phyloP scores from a whole-genome alignment of 345 rosid species.

The Eutrema japonicum region DNA sequence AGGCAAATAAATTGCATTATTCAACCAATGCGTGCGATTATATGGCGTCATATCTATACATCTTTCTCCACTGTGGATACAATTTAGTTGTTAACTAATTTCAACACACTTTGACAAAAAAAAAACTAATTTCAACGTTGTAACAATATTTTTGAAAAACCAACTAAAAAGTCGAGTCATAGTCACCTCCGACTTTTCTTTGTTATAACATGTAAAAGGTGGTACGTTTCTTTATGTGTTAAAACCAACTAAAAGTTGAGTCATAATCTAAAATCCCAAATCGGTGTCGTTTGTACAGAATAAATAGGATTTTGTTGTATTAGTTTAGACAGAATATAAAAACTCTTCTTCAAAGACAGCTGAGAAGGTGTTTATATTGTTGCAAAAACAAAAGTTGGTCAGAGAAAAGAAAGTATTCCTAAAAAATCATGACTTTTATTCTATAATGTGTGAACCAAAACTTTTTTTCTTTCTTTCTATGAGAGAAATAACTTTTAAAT shows the following conservation, averaged over 20 bases:
- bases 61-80: neutral
- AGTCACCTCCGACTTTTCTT: slow-evolving; percentile 23
- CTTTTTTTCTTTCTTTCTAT: slow-evolving; percentile 15
- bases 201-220: slow-evolving; percentile 5
- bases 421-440: slow-evolving; percentile 31
- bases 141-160: neutral
- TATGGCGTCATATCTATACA: neutral
- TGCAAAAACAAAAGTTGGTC: slow-evolving; percentile 36
- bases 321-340: slow-evolving; percentile 28
- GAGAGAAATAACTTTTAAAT: neutral
- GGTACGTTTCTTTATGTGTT: slow-evolving; percentile 32
- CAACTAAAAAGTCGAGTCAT: slow-evolving; percentile 7
- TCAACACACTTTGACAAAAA: neutral
- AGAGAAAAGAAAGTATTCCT: slow-evolving; percentile 40
- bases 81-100: slow-evolving; percentile 8
- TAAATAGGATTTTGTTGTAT: slow-evolving; percentile 34
- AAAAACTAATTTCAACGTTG: slow-evolving; percentile 2
- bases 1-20: neutral
- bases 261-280: slow-evolving; percentile 14
- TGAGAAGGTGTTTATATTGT: slow-evolving; percentile 12
- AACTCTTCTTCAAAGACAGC: slow-evolving; percentile 27
- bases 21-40: slow-evolving; percentile 23
- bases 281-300: slow-evolving; percentile 35
- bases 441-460: slow-evolving; percentile 32
- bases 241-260: too few species aligned